Evolutionary conservation across 2,329 filamentous ascomycete genomes (phyloP).

Genomic region (Sporothrix pseudoabietina): DNA sequence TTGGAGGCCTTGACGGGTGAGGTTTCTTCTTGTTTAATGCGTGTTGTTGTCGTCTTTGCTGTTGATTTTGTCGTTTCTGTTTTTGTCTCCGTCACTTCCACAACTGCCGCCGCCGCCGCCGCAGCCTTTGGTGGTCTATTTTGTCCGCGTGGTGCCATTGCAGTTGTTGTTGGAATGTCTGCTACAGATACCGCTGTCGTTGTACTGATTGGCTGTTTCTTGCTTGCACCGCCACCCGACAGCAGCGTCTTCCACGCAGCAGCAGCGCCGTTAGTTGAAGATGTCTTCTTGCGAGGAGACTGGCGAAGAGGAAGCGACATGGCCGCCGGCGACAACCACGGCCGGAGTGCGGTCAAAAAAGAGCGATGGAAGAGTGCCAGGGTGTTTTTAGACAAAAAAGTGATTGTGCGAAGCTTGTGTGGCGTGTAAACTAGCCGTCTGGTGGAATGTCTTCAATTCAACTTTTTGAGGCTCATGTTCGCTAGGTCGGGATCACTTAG

Average conservation of each 20-base stretch:
- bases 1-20: constrained; percentile 9
- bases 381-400: not conserved
- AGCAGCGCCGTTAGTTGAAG: not conserved
- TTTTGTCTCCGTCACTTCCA: not conserved
- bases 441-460: not conserved
- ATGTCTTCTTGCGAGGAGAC: constrained; percentile 26
- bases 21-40: not conserved
- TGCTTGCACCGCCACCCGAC: constrained; percentile 28
- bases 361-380: not conserved
- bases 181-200: not conserved
- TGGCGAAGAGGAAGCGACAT: constrained; percentile 32
- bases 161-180: not conserved
- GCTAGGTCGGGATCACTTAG: not conserved
- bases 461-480: not conserved
- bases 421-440: not conserved
- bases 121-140: not conserved
- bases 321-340: constrained; percentile 20
- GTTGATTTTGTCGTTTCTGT: not conserved
- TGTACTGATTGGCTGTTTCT: not conserved
- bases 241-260: constrained; percentile 36
- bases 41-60: constrained; percentile 2
- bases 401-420: not conserved
- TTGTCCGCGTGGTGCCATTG: not conserved
- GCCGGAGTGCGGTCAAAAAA: constrained; percentile 15
- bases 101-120: not conserved